These are phyloP conservation scores for Penicillium brevicompactum DNA, from an alignment of 2,329 filamentous ascomycete species.

Conservation along the genomic window DNA sequence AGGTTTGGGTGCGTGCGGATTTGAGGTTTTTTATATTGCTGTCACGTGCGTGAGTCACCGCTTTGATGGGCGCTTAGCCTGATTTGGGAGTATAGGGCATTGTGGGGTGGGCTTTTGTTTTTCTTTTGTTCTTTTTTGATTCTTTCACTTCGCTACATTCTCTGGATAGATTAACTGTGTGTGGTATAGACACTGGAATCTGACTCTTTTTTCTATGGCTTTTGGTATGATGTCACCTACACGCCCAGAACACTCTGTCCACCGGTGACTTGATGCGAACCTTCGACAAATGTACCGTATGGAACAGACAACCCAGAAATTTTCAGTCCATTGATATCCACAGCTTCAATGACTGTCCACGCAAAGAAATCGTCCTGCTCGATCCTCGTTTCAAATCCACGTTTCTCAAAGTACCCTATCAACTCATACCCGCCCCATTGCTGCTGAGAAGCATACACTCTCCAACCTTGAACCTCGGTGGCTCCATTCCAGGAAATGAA, in stretches of 20 bases:
- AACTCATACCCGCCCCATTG: background rate
- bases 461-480: conserved; percentile 1
- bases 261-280: too few species aligned
- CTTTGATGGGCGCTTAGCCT: conserved; percentile 9
- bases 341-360: background rate
- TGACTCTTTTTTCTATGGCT: background rate
- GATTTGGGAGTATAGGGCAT: conserved; percentile 6
- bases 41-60: conserved; percentile 17
- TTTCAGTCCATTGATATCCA: background rate
- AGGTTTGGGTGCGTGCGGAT: conserved; percentile 7
- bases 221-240: background rate
- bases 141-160: background rate
- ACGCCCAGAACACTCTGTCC: background rate
- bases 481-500: conserved; percentile 2
- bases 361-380: background rate
- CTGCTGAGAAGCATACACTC: background rate
- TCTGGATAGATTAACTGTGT: too few species aligned
- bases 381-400: background rate
- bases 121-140: background rate
- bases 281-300: background rate
- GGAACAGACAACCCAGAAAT: background rate
- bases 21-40: conserved; percentile 12
- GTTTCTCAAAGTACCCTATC: background rate
- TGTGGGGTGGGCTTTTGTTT: background rate
- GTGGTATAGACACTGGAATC: background rate